phyloP scores from a whole-genome alignment of 192 early-diverging fungal genomes.

The Linnemannia hyalina region DNA sequence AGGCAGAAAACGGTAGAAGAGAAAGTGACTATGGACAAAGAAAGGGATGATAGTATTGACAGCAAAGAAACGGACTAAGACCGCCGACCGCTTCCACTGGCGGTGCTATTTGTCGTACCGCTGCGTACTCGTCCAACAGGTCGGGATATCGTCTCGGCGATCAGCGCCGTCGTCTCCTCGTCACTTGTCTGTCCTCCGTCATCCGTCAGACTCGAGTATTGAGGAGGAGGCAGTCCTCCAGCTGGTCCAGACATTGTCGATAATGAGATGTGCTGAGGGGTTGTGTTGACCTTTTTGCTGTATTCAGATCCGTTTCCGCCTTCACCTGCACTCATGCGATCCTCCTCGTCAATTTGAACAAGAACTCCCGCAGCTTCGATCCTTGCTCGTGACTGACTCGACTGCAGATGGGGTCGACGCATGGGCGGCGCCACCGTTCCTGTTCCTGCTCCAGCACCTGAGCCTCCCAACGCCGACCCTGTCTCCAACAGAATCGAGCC shows the following conservation, averaged over 20 bases:
- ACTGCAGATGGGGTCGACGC: slow-evolving; percentile 22
- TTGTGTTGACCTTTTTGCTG: slow-evolving; percentile 7
- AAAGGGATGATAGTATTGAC: not conserved
- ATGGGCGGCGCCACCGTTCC: not conserved
- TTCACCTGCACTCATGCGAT: slow-evolving; percentile 1
- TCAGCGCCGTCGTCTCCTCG: slow-evolving; percentile 38
- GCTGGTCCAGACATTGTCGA: slow-evolving; percentile 29
- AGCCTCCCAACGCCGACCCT: not conserved
- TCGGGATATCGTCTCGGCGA: slow-evolving; percentile 36
- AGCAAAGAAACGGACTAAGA: slow-evolving; percentile 1
- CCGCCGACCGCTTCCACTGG: slow-evolving; percentile 26
- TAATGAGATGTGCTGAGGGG: slow-evolving; percentile 37
- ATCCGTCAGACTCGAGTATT: slow-evolving; percentile 53
- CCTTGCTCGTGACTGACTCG: slow-evolving; percentile 13
- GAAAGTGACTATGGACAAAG: not conserved
- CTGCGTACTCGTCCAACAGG: slow-evolving; percentile 36
- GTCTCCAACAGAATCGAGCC: slow-evolving; percentile 74
- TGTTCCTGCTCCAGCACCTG: slow-evolving; percentile 13
- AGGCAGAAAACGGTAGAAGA: not conserved
- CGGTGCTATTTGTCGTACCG: slow-evolving; percentile 24
- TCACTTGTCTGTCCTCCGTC: slow-evolving; percentile 5
- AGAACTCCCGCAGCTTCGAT: not conserved
- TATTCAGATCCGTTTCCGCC: not conserved
- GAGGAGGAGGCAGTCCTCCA: slow-evolving; percentile 47
- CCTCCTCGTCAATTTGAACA: not conserved